These are phyloP conservation scores for Didymella lethalis DNA, from an alignment of 2,329 filamentous ascomycete species.

Conservation along the genomic window DNA sequence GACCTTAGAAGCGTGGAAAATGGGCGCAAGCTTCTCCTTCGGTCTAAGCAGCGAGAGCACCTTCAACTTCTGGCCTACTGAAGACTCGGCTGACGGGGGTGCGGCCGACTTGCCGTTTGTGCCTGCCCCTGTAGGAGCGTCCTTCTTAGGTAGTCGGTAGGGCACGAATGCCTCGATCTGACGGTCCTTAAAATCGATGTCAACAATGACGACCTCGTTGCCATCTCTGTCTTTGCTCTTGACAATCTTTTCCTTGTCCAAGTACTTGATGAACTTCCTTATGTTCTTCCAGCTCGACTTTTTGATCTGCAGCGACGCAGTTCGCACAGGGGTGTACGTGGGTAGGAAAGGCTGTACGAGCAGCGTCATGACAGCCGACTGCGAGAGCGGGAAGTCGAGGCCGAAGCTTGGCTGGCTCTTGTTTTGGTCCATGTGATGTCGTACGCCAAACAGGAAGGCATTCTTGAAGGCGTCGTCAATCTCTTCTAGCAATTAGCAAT, in stretches of 20 bases:
- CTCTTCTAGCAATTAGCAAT: slow-evolving; percentile 54
- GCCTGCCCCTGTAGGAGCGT: slow-evolving; percentile 42
- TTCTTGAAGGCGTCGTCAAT: slow-evolving; percentile 71
- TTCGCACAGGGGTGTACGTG: slow-evolving; percentile 62
- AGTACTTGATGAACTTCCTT: slow-evolving; percentile 72
- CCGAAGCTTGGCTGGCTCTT: slow-evolving; percentile 61
- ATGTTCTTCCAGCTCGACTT: slow-evolving; percentile 75
- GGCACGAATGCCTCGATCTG: slow-evolving; percentile 65
- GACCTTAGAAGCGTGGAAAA: slow-evolving; percentile 61
- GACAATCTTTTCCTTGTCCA: slow-evolving; percentile 70
- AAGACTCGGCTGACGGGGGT: slow-evolving; percentile 50
- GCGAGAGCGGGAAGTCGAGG: slow-evolving; percentile 68
- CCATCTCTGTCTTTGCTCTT: slow-evolving; percentile 71
- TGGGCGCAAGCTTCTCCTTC: slow-evolving; percentile 64
- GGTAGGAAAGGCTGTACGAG: slow-evolving; percentile 73
- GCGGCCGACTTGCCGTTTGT: slow-evolving; percentile 54
- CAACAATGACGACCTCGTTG: slow-evolving; percentile 69
- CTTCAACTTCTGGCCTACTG: slow-evolving; percentile 58
- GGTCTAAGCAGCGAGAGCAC: slow-evolving; percentile 65
- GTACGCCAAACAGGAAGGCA: slow-evolving; percentile 69
- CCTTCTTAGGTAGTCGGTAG: slow-evolving; percentile 68
- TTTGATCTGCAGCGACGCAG: slow-evolving; percentile 69
- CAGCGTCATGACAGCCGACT: slow-evolving; percentile 69
- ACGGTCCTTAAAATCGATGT: slow-evolving; percentile 69
- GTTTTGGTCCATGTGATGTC: slow-evolving; percentile 66